A percentile compares a stretch with the other conserved stretches of the same genome.
phyloP scores from a whole-genome alignment of 495 filamentous ascomycete species.

The Endocarpon pusillum region DNA sequence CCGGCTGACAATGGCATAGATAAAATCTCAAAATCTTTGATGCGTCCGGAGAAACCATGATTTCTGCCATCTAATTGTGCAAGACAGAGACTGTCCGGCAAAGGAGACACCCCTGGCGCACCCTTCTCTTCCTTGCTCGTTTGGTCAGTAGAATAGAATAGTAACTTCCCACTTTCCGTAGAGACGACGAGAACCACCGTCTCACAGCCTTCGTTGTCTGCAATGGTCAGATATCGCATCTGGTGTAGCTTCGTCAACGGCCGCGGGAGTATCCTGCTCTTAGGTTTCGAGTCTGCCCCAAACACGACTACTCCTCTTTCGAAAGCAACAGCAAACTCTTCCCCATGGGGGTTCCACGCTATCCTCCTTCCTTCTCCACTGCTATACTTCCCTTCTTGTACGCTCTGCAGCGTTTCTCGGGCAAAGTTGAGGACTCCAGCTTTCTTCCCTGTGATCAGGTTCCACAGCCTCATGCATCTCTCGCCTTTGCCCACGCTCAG shows the following conservation, averaged over 20 bases:
- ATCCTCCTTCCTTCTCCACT: conserved; percentile 74
- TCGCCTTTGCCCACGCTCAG: conserved; percentile 79
- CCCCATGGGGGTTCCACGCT: conserved; percentile 55
- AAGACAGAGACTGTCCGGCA: conserved; percentile 38
- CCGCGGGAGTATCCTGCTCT: conserved; percentile 47
- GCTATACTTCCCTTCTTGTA: conserved; percentile 58
- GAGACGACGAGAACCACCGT: conserved; percentile 51
- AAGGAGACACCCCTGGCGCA: conserved; percentile 19
- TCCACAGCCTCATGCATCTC: conserved; percentile 85
- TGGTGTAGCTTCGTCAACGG: conserved; percentile 67
- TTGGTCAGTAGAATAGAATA: conserved; percentile 61
- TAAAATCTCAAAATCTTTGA: conserved; percentile 77
- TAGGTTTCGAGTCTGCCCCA: conserved; percentile 71
- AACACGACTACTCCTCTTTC: conserved; percentile 75
- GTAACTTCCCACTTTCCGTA: conserved; percentile 80
- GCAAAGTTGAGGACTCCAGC: conserved; percentile 78
- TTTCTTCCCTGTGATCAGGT: conserved; percentile 90
- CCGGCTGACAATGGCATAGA: conserved; percentile 18
- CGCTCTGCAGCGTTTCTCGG: conserved; percentile 43
- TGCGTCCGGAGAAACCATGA: conserved; percentile 44
- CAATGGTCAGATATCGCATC: conserved; percentile 48
- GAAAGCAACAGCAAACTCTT: conserved; percentile 78
- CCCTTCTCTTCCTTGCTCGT: conserved; percentile 16
- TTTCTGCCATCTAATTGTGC: conserved; percentile 63
- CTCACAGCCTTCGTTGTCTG: conserved; percentile 23